These are phyloP conservation scores for Barnettozyma populi DNA, from an alignment of 805 yeast genomes.

Conservation along the genomic window DNA sequence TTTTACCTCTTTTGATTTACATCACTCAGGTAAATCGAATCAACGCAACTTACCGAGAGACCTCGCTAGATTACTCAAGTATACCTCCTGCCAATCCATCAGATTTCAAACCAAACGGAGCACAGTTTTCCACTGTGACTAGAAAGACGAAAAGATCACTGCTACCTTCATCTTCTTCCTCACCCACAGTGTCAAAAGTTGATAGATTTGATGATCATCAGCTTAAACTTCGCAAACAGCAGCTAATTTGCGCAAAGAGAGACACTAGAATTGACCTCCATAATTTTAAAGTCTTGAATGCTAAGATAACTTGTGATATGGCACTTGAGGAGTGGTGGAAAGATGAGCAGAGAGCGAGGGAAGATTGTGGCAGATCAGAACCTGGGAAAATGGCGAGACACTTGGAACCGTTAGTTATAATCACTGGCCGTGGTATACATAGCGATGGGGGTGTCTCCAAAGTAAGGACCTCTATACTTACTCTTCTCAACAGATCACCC, in stretches of 20 bases:
- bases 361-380: constrained; percentile 32
- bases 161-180: not conserved
- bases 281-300: constrained; percentile 42
- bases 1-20: constrained; percentile 31
- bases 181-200: not conserved
- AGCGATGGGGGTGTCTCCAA: constrained; percentile 51
- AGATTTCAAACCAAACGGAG: not conserved
- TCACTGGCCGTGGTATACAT: constrained; percentile 73
- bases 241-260: constrained; percentile 15
- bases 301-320: constrained; percentile 32
- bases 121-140: not conserved
- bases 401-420: constrained; percentile 39
- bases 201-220: constrained; percentile 9
- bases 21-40: constrained; percentile 29
- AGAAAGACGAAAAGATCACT: constrained; percentile 3
- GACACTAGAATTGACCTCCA: constrained; percentile 49
- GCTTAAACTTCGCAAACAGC: constrained; percentile 12
- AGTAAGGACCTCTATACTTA: constrained; percentile 39
- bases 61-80: constrained; percentile 5
- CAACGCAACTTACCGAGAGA: constrained; percentile 24
- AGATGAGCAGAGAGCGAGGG: constrained; percentile 43
- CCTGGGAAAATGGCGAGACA: constrained; percentile 33
- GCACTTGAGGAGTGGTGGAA: constrained; percentile 59
- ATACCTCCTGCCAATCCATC: constrained; percentile 1
- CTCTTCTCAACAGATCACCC: constrained; percentile 30